Conservation (phyloP, 306 rosid genomes). For the Begonia masoniana region DNA sequence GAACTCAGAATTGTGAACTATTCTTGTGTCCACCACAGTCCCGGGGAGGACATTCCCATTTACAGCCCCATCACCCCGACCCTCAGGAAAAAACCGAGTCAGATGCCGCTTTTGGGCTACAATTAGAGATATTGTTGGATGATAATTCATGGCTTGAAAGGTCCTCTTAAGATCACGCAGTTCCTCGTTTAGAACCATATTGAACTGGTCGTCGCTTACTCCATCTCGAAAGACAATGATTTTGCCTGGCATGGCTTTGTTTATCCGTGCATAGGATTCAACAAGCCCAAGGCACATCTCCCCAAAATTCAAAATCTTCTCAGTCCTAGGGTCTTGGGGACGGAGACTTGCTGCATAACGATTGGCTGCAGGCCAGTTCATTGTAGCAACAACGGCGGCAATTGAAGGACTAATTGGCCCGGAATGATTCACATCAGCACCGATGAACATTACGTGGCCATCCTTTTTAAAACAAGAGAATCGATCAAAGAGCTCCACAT, state of each 20-base stretch:
- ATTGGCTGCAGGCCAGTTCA: conserved; percentile 78
- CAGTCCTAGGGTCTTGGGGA: conserved; percentile 37
- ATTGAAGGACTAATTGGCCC: conserved; percentile 45
- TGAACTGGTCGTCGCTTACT: too few relatives aligned
- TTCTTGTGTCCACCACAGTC: conserved; percentile 54
- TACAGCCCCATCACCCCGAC: conserved; percentile 25
- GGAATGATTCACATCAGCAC: conserved; percentile 89
- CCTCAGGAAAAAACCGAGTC: conserved; percentile 49
- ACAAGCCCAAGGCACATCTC: too few relatives aligned
- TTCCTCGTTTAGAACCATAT: conserved; percentile 52
- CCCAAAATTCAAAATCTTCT: conserved; percentile 37
- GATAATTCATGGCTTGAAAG: conserved; percentile 18
- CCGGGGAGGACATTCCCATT: conserved; percentile 47
- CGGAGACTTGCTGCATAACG: conserved; percentile 62
- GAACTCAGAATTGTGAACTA: conserved; percentile 62
- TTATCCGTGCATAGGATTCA: too few relatives aligned
- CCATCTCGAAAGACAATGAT: too few relatives aligned
- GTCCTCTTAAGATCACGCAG: conserved; percentile 35
- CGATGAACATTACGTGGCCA: conserved; percentile 60
- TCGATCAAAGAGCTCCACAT: conserved; percentile 44
- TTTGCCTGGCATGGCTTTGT: too few relatives aligned
- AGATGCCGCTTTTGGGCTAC: conserved; percentile 74
- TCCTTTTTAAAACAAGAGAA: conserved; percentile 31
- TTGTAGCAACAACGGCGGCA: conserved; percentile 69
- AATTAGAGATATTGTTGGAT: conserved; percentile 50